phyloP scores from a whole-genome alignment of 345 rosid species.

The Physaria fendleri region DNA sequence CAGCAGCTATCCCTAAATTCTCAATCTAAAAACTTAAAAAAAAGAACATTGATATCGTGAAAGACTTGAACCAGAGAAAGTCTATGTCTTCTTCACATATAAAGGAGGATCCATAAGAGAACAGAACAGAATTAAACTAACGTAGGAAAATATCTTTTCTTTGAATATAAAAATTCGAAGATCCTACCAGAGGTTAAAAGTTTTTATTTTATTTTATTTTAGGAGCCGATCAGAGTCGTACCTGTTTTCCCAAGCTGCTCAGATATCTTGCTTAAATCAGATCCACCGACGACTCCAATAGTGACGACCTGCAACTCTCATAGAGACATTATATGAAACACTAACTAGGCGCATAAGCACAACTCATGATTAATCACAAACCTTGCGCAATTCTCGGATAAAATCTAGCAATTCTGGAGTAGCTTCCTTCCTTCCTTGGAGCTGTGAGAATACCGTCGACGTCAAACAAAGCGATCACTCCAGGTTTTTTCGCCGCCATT shows the following conservation, averaged over 20 bases:
- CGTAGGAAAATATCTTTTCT: not conserved
- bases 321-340: conserved; percentile 15
- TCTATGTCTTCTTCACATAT: not conserved
- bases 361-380: conserved; percentile 20
- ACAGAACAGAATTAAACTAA: not conserved
- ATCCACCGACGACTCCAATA: conserved; percentile 96
- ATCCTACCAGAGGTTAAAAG: not conserved
- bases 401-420: conserved; percentile 57
- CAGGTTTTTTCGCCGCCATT: conserved; percentile 49
- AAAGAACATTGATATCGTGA: too few species aligned
- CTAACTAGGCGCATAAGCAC: conserved; percentile 6
- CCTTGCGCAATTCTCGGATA: conserved; percentile 71
- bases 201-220: not conserved
- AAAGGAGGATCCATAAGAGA: not conserved
- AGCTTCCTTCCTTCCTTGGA: conserved; percentile 72
- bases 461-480: conserved; percentile 87
- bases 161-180: not conserved
- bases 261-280: conserved; percentile 79
- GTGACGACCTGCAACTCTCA: conserved; percentile 57
- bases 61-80: too few species aligned
- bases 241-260: conserved; percentile 94
- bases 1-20: too few species aligned
- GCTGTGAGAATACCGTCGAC: conserved; percentile 99
- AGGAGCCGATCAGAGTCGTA: conserved; percentile 22
- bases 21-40: too few species aligned